Evolutionary conservation across 257 asterid species (phyloP).

Genomic region (Agastache rugosa): DNA sequence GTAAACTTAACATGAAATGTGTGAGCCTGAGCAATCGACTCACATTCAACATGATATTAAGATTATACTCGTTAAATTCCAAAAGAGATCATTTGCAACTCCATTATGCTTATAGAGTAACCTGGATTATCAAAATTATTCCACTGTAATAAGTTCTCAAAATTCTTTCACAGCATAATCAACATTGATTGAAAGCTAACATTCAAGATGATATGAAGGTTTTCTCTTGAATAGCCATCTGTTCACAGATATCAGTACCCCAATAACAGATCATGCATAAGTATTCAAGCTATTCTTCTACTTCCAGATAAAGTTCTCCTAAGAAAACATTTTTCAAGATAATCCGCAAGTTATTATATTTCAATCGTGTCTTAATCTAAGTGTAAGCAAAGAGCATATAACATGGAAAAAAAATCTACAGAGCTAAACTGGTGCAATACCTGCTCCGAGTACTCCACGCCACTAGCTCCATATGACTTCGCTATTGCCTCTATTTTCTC

Average conservation of each 20-base stretch:
- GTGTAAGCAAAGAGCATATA: not conserved
- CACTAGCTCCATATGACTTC: constrained; percentile 92
- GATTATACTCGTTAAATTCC: not conserved
- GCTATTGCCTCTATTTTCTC: constrained; percentile 96
- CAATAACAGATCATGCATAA: not conserved
- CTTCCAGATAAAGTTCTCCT: not conserved
- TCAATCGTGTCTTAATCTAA: not conserved
- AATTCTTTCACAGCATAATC: not conserved
- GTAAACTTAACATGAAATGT: not conserved
- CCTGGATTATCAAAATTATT: not conserved
- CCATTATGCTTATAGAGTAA: not conserved
- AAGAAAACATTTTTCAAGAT: not conserved
- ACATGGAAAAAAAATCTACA: not conserved
- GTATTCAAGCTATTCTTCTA: not conserved
- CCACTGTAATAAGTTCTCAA: not conserved
- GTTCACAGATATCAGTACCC: not conserved
- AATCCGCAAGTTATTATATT: not conserved
- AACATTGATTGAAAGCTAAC: not conserved
- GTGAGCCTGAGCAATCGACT: not conserved
- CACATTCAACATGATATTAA: not conserved
- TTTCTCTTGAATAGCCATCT: constrained; percentile 4
- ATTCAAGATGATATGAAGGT: not conserved
- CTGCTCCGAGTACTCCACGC: constrained; percentile 95
- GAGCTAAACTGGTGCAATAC: constrained; percentile 46
- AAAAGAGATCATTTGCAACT: not conserved